Evolutionary conservation across 73 alveolate species (phyloP), one percentile per base, ranked within the genome.

Genomic region (Tetrahymena malaccensis): DNA sequence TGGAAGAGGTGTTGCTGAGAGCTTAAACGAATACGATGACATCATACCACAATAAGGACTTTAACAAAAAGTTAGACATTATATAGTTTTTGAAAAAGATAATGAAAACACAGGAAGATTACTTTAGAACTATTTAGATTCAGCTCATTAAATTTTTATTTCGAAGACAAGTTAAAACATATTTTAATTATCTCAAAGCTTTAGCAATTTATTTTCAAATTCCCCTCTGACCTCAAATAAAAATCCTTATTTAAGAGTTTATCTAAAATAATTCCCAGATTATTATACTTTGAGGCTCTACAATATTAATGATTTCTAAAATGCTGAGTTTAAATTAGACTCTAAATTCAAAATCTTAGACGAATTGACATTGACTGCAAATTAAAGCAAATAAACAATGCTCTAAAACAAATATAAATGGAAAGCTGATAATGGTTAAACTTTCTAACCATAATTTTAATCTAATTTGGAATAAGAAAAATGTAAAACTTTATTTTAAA

Each of bases 1-100:
- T 94, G 33, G 83, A 35, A 96, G 99, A 94, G 99, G 99, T 31
- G 98, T 98, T 17, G 98, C 96, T 0, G 99, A 98, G 89, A 96
- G 98, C 11, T 94, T 98, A 44, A 97, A 98, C 94, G 99, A 98
- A 57, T 22, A 15, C 17, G 97, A 95, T 50, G 84, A 85, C 25
- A 25, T 70, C 9, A 70, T 25, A 27, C 43, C 37, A 70, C 34
- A 70, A 8, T 31, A 5, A n/a, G 89, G 89, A 27, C 89, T 70
- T 27, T 70, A 70, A 70, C 19, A 70, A 12, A 70, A 70, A n/a
- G 89, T 70, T n/a, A 70, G 37, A 70, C 89, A 70, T 70, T 70
- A 70, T 25, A n/a, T 70, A 2, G 89, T 70, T 1, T 70, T 70
- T 70, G 89, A 70, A 70, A 25, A n/a, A 27, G 89, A n/a, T 0